Evolutionary conservation across 1,284 basidiomycete species (phyloP).

Genomic region (Salmacisia buchloeana): DNA sequence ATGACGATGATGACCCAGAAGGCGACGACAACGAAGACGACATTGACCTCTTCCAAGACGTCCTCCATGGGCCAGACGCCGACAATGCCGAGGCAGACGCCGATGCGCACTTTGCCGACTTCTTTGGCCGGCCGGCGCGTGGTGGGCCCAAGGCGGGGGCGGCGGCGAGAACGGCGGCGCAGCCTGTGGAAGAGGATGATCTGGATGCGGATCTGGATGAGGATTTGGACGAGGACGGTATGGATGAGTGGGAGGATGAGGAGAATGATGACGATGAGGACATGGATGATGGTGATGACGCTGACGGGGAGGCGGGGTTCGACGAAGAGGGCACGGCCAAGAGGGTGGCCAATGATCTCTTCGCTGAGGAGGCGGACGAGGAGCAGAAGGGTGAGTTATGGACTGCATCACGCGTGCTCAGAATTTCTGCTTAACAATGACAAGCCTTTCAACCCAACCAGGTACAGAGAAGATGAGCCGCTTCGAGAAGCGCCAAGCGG

Average conservation of each 20-base stretch:
- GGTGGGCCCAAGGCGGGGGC: not conserved
- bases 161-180: too few species aligned
- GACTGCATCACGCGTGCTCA: not conserved
- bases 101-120: constrained; percentile 52
- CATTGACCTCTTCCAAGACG: constrained; percentile 31
- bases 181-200: constrained; percentile 15
- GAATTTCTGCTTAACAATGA: not conserved
- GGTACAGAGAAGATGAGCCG: constrained; percentile 36
- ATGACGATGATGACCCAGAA: constrained; percentile 23
- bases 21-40: constrained; percentile 32
- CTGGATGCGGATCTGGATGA: constrained; percentile 17
- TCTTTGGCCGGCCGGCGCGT: constrained; percentile 61
- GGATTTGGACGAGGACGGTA: constrained; percentile 45
- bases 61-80: constrained; percentile 28
- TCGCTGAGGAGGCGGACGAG: constrained; percentile 56
- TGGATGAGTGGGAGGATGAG: constrained; percentile 44
- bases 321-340: constrained; percentile 51
- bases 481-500: constrained; percentile 54
- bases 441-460: constrained; percentile 51
- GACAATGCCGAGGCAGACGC: constrained; percentile 22
- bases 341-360: constrained; percentile 57
- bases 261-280: constrained; percentile 48
- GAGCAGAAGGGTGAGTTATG: constrained; percentile 15
- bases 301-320: constrained; percentile 45
- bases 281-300: constrained; percentile 37